Evolutionary conservation across 139 green algal genomes (phyloP), one percentile per base, ranked within the genome.

Genomic region (Micractinium conductrix): DNA sequence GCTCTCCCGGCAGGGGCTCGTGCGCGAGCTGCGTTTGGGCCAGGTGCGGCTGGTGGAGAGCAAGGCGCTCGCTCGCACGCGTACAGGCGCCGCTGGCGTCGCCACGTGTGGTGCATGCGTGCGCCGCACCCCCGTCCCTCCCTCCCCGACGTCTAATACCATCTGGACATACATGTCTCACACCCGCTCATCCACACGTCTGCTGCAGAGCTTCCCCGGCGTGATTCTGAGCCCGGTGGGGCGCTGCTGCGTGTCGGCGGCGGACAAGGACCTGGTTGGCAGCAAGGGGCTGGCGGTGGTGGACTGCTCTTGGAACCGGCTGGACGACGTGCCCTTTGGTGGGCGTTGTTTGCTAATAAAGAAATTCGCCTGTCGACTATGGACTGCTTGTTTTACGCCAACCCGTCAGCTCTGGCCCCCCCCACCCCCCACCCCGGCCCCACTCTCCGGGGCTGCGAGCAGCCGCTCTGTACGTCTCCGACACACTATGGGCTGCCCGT

Each of bases 271-370:
- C n/a, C 87, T 99, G 2, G 90, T 99, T 3, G 69, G 55, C 0
- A 63, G 55, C 28, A 93, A 95, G 79, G 97, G 97, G 3, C 87
- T 99, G n/a, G 95, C 95, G 7, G 97, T 99, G 28, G 96, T 99
- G 85, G 97, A 99, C 92, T 99, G 97, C 90, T 98, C 95, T 2
- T 99, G 97, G 96, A 97, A 97, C 70, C 84, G 90, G n/a, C 92
- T 99, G 70, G 96, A 98, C 26, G 95, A 98, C 26, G 97, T 99
- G 30, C 97, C 97, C 1, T 79, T 79, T 79, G 72, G 72, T 79
- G 26, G 28, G 71, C 26, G 12, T 62, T 21, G n/a, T n/a, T n/a
- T n/a, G n/a, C n/a, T n/a, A n/a, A n/a, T n/a, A n/a, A n/a, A n/a
- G n/a, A n/a, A n/a, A n/a, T n/a, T n/a, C n/a, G n/a, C n/a, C n/a